These are phyloP conservation scores for Lentinula sp. DNA, from an alignment of 768 basidiomycete genomes.

Conservation along the genomic window DNA sequence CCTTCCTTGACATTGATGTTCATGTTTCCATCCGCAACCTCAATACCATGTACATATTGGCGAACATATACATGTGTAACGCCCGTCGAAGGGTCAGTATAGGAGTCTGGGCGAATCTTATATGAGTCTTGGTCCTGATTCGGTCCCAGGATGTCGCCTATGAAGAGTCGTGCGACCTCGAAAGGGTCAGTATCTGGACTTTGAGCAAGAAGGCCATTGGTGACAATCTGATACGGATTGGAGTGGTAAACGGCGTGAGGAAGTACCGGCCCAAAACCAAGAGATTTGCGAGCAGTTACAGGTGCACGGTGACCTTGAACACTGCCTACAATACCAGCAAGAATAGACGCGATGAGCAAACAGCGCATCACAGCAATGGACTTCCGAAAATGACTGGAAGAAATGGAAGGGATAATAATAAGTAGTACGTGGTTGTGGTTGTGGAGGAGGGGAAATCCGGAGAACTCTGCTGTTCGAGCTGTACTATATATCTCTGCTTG, in stretches of 20 bases:
- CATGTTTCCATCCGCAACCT: slow-evolving; percentile 87
- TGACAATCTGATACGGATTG: slow-evolving; percentile 37
- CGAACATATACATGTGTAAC: slow-evolving; percentile 85
- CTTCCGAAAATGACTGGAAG: not conserved
- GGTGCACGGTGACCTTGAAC: slow-evolving; percentile 41
- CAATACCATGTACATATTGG: slow-evolving; percentile 80
- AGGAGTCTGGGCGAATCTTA: slow-evolving; percentile 74
- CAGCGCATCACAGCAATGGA: slow-evolving; percentile 43
- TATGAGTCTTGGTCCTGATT: slow-evolving; percentile 35
- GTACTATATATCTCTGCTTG: not conserved
- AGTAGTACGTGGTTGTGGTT: not conserved
- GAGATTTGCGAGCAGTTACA: slow-evolving; percentile 61
- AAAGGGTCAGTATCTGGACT: slow-evolving; percentile 41
- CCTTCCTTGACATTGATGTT: slow-evolving; percentile 91
- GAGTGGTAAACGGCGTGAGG: slow-evolving; percentile 65
- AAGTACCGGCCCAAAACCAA: slow-evolving; percentile 82
- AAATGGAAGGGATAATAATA: not conserved
- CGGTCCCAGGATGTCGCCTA: slow-evolving; percentile 43
- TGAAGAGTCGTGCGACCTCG: slow-evolving; percentile 59
- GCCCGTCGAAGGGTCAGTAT: slow-evolving; percentile 82
- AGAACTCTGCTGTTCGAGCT: not conserved
- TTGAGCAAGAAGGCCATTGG: slow-evolving; percentile 34
- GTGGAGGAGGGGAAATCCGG: not conserved
- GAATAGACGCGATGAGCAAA: slow-evolving; percentile 58
- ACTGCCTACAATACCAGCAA: slow-evolving; percentile 54